Percentiles rank a stretch among this genome's conserved stretches.
These are phyloP conservation scores for Sequoiadendron giganteum DNA, from an alignment of 75 land plant genomes.

Conservation along the genomic window DNA sequence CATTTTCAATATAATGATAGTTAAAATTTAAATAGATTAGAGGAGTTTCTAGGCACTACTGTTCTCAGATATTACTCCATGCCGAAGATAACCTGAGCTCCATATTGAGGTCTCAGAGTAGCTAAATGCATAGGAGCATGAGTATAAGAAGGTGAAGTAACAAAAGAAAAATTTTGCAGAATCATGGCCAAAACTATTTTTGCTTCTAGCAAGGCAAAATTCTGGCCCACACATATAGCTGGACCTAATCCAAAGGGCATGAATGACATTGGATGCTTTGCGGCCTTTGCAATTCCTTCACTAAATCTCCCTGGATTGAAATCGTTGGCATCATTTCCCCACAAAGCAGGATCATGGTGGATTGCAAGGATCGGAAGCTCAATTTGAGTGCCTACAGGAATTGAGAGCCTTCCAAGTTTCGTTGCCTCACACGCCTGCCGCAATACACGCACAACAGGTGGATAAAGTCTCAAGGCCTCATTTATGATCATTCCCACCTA, in stretches of 20 bases:
- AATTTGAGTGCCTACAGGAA: no score
- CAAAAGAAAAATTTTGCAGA: slow-evolving; percentile 37
- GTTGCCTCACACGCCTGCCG: slow-evolving; percentile 28
- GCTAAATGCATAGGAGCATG: slow-evolving; percentile 50
- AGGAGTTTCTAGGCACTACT: neutral
- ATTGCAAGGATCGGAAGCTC: slow-evolving; percentile 33
- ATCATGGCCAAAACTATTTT: slow-evolving; percentile 52
- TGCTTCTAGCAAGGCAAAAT: slow-evolving; percentile 47
- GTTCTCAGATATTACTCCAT: slow-evolving; percentile 1
- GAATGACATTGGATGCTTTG: slow-evolving; percentile 42
- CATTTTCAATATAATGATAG: no score
- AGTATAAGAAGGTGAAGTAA: slow-evolving; percentile 49
- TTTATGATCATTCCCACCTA: slow-evolving; percentile 65
- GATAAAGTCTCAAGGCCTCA: slow-evolving; percentile 63
- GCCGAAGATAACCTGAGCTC: slow-evolving; percentile 41
- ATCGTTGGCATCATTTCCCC: slow-evolving; percentile 63
- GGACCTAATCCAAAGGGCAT: slow-evolving; percentile 70
- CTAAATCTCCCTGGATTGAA: slow-evolving; percentile 64
- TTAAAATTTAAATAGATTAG: neutral
- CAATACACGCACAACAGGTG: slow-evolving; percentile 30
- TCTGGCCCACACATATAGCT: slow-evolving; percentile 57
- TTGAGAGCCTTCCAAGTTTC: slow-evolving; percentile 18
- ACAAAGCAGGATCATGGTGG: slow-evolving; percentile 53
- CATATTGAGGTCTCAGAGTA: slow-evolving; percentile 51
- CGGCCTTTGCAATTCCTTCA: slow-evolving; percentile 22